These are phyloP conservation scores for Cornus suecica DNA, from an alignment of 148 eudicot genomes.

Conservation along the genomic window DNA sequence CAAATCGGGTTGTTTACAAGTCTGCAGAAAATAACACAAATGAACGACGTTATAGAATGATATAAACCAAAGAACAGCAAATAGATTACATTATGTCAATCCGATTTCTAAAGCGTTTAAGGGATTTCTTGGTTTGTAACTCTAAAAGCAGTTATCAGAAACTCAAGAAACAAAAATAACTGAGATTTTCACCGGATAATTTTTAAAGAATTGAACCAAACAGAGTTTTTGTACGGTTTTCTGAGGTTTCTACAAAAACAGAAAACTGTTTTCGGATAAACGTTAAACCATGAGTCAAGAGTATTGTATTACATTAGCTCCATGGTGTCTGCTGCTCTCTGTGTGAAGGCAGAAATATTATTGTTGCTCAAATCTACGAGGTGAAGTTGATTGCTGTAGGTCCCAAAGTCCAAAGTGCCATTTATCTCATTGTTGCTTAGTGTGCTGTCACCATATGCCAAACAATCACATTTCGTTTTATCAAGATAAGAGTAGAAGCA, in stretches of 20 bases:
- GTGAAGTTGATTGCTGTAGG: constrained; percentile 36
- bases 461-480: background rate
- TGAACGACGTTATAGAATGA: background rate
- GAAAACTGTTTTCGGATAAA: background rate
- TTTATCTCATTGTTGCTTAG: constrained; percentile 38
- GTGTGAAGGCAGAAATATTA: constrained; percentile 21
- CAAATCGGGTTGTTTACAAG: constrained; percentile 61
- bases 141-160: no score
- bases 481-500: background rate
- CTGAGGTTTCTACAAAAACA: background rate
- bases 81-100: background rate
- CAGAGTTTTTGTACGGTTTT: no score
- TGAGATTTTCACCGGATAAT: no score
- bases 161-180: no score
- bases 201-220: no score
- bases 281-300: background rate
- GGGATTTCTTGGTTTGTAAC: no score
- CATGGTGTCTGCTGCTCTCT: constrained; percentile 16
- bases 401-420: constrained; percentile 37
- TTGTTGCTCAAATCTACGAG: constrained; percentile 46
- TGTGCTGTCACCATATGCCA: constrained; percentile 22
- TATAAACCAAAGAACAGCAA: background rate
- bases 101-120: no score
- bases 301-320: constrained; percentile 35
- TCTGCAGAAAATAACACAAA: constrained; percentile 28